These are phyloP conservation scores for Nakaseomyces bracarensis DNA, from an alignment of 1,139 yeast species.

Conservation along the genomic window DNA sequence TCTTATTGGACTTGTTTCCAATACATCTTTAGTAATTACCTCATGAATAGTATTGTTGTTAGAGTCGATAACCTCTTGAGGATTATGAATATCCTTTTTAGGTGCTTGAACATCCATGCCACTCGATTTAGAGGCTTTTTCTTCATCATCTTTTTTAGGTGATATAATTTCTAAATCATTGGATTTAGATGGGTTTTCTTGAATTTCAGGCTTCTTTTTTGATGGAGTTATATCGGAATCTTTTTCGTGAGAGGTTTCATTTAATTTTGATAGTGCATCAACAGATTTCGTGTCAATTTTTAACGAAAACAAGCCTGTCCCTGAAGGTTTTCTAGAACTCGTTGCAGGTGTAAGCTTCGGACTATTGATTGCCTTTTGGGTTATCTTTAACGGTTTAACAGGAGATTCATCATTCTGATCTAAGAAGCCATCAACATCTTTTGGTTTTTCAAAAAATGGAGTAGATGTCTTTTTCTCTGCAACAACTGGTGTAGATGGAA, in stretches of 20 bases:
- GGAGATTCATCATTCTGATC: constrained; percentile 24
- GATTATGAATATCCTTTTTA: not conserved
- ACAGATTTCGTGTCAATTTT: constrained; percentile 16
- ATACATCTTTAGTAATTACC: too few species aligned
- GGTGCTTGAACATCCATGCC: not conserved
- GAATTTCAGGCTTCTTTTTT: not conserved
- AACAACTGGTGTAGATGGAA: constrained; percentile 8
- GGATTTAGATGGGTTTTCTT: not conserved
- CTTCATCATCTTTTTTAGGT: not conserved
- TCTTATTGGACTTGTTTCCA: too few species aligned
- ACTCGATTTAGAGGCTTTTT: not conserved
- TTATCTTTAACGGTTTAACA: constrained; percentile 32
- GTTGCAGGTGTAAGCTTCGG: constrained; percentile 9
- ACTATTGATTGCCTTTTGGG: constrained; percentile 26
- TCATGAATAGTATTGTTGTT: too few species aligned
- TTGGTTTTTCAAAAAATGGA: constrained; percentile 2
- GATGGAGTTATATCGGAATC: not conserved
- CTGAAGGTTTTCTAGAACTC: constrained; percentile 27
- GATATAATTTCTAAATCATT: not conserved
- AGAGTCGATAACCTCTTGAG: not conserved
- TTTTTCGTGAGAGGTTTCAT: not conserved
- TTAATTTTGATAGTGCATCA: not conserved
- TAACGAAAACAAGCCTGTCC: constrained; percentile 26
- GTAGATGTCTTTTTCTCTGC: not conserved
- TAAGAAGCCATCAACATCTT: constrained; percentile 6